Conservation (phyloP, 2,329 filamentous ascomycete genomes). For the Rutstroemia sp. region DNA sequence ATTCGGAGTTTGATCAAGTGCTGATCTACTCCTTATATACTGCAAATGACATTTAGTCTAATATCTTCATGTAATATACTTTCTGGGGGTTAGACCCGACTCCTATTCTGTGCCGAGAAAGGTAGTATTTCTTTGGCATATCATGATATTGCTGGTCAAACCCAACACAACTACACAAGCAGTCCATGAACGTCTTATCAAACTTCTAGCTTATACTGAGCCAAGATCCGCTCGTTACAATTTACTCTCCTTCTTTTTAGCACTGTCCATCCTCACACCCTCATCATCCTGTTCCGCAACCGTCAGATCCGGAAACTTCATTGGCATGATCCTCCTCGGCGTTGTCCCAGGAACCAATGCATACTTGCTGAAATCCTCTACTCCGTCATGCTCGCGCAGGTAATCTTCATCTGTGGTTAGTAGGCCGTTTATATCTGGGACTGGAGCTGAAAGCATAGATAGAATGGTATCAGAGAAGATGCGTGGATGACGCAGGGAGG, state of each 20-base stretch:
- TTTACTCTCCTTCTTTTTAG: conserved; percentile 19
- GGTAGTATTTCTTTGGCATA: no score
- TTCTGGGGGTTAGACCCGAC: no score
- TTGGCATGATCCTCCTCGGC: conserved; percentile 74
- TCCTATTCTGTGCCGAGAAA: no score
- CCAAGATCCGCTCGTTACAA: no score
- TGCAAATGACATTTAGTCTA: no score
- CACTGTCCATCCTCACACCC: conserved; percentile 63
- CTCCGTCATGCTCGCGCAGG: conserved; percentile 52
- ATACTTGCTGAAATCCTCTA: conserved; percentile 68
- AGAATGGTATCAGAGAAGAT: conserved; percentile 78
- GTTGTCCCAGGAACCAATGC: conserved; percentile 53
- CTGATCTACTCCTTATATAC: background rate
- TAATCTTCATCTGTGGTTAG: conserved; percentile 78
- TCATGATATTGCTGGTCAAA: no score
- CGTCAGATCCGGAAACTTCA: conserved; percentile 54
- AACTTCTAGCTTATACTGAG: no score
- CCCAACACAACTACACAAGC: no score
- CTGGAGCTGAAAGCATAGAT: conserved; percentile 57
- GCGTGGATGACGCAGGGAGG: conserved; percentile 54
- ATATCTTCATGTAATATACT: no score
- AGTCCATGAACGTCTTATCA: no score
- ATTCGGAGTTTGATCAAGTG: background rate
- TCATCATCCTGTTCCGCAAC: conserved; percentile 78
- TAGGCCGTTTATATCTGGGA: conserved; percentile 58